Percentiles rank a stretch among this genome's conserved stretches.
These are phyloP conservation scores for Calonectria hawksworthii DNA, from an alignment of 2,329 filamentous ascomycete genomes.

Conservation along the genomic window DNA sequence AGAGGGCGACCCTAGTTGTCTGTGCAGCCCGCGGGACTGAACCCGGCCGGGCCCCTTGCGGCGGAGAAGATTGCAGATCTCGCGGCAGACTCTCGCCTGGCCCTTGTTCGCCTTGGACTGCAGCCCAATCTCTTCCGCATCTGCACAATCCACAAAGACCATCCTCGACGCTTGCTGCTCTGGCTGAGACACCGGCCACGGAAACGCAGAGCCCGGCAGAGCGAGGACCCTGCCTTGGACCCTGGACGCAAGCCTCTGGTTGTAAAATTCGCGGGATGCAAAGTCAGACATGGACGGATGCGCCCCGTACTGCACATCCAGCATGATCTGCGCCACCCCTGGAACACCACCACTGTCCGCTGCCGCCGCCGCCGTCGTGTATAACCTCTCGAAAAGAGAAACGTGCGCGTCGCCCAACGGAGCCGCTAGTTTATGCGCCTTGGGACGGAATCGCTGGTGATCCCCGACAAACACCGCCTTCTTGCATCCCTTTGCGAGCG, in stretches of 20 bases:
- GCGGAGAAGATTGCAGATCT: constrained; percentile 50
- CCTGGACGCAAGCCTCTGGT: constrained; percentile 51
- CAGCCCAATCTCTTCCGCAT: constrained; percentile 52
- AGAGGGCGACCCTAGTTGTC: constrained; percentile 15
- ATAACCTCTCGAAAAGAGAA: constrained; percentile 60
- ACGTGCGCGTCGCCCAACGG: constrained; percentile 54
- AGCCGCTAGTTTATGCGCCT: constrained; percentile 53
- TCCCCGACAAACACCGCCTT: constrained; percentile 60
- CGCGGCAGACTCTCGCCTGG: constrained; percentile 53
- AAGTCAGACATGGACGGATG: constrained; percentile 56
- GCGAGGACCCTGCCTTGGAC: constrained; percentile 40
- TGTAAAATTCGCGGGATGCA: constrained; percentile 57
- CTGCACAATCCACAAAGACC: constrained; percentile 54
- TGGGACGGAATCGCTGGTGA: constrained; percentile 61
- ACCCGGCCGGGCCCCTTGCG: background rate
- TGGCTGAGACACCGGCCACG: constrained; percentile 18
- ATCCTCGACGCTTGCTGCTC: constrained; percentile 14
- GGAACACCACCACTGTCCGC: background rate
- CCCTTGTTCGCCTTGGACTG: constrained; percentile 56
- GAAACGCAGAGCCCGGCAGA: constrained; percentile 31
- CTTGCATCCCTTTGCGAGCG: constrained; percentile 57
- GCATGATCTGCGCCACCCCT: constrained; percentile 52
- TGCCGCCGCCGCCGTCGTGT: constrained; percentile 31
- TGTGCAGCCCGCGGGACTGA: background rate
- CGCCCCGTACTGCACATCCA: constrained; percentile 62